Base-by-base conservation (phyloP, 2,329 filamentous ascomycete genomes). In the Myriosclerotinia duriaeana region DNA sequence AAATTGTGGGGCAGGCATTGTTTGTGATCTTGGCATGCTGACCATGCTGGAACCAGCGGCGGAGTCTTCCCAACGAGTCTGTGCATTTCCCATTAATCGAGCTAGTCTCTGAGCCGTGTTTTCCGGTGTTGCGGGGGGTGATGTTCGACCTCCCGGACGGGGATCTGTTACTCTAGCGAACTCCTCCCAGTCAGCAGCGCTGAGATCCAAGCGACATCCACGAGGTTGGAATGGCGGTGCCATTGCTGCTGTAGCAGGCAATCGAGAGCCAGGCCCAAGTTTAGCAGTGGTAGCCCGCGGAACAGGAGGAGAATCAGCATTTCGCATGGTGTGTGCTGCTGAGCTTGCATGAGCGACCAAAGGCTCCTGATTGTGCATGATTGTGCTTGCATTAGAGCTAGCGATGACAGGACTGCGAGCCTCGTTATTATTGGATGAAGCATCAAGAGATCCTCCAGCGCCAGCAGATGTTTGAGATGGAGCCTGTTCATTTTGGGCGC, bases 141-240 rank as follows among this genome's bases (percentile, higher is more conserved):
- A 65, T 44, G 36, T 65, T 40, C 55, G 54, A 36, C 64, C 64
- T 50, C 46, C 58, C 11, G 58, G 58, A 22, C 58, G 58, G n/a
- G 58, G 58, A 26, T 61, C 58, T 12, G 58, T 61, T 17, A 61
- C 58, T 40, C n/a, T 61, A 17, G 44, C 58, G 5, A 61, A 61
- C 14, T 61, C 58, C 34, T 61, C 58, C 58, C 58, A 61, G 17
- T 61, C 58, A 50, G 58, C 44, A 50, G 58, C 58, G 22, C 44
- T 61, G 11, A 61, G 58, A 53, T 65, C 54, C 61, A 50, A 61
- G 15, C 40, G 48, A 6, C 48, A 53, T 20, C 50, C 46, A 40
- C 76, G 74, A 52, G 76, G 76, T 40, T 77, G 74, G 55, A 77
- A 77, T 38, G 76, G 74, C 11, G 75, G 74, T 26, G 76, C 76